Evolutionary conservation across 805 yeast genomes (phyloP), one percentile per base, ranked within the genome.

Genomic region (Peterozyma xylosa): DNA sequence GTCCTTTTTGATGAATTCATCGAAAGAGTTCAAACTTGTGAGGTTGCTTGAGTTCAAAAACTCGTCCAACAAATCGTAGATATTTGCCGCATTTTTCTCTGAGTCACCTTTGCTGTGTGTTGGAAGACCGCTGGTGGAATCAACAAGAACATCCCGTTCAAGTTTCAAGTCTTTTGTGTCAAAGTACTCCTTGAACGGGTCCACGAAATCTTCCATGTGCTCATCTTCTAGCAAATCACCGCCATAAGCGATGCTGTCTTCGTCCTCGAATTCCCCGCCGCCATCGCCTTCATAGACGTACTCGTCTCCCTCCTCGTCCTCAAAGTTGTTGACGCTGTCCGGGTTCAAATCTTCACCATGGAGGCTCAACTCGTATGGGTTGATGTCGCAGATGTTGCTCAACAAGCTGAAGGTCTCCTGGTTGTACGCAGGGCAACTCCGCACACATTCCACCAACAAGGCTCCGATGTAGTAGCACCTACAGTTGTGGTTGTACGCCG

Each of bases 381-480:
- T 32, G 13, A 13, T 11, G 13, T 32, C 15, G 34, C 34, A 32
- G 13, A 32, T 11, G 13, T 32, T 32, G 5, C 15, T 14, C 15
- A 32, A 32, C 15, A 32, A 32, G 15, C 34, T 14, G 15, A 32
- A 32, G 15, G 34, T 32, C 15, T 32, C 34, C 15, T 11, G 34
- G 9, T 32, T 32, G 37, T 50, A 50, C 16, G 52, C 56, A 11
- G 50, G 51, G 46, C 62, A 57, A 38, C 46, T 54, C n/a, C 48
- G 49, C 21, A 50, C 45, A 41, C 61, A 58, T 17, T 50, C 48
- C 5, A 53, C 39, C 3, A 53, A 15, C 34, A 58, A 38, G 11
- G 53, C 52, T 3, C 59, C 58, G 9, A 56, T 43, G 40, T 57
- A 57, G 42, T 58, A 58, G 38, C 61, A 58, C 37, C 53, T 51